A percentile compares a stretch with the other conserved stretches of the same genome.
Conservation (phyloP, 345 rosid species). For the Isatis tinctoria region DNA sequence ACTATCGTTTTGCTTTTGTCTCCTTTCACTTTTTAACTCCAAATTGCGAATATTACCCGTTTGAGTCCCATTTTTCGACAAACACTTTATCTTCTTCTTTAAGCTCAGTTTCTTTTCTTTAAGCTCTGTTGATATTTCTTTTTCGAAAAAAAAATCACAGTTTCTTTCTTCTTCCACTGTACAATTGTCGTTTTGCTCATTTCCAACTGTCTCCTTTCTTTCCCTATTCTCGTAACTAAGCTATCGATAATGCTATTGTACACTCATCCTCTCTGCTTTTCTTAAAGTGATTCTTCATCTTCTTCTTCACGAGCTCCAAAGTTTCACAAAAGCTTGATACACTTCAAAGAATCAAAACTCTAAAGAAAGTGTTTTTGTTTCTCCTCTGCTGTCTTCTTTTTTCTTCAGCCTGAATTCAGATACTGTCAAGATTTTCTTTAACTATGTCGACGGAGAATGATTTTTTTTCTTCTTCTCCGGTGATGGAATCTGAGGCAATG, state of each 20-base stretch:
- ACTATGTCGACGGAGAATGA: not conserved
- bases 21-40: slow-evolving; percentile 19
- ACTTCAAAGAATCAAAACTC: not conserved
- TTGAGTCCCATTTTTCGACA: not conserved
- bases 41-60: slow-evolving; percentile 17
- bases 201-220: slow-evolving; percentile 27
- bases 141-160: not conserved
- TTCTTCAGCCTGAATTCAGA: not conserved
- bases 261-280: slow-evolving; percentile 18
- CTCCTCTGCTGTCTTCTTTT: not conserved
- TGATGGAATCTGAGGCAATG: not conserved
- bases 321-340: slow-evolving; percentile 13
- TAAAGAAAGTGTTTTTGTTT: not conserved
- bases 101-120: not conserved
- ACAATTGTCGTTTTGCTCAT: slow-evolving; percentile 21
- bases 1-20: slow-evolving; percentile 25
- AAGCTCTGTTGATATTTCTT: not conserved
- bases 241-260: slow-evolving; percentile 12
- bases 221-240: slow-evolving; percentile 25
- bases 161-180: slow-evolving; percentile 22
- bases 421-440: not conserved
- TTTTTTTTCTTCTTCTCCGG: not conserved
- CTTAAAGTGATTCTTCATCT: slow-evolving; percentile 3
- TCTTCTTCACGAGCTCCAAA: slow-evolving; percentile 17
- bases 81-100: not conserved